Evolutionary conservation across 2,329 filamentous ascomycete genomes (phyloP).

Genomic region (Lanzia echinophila): DNA sequence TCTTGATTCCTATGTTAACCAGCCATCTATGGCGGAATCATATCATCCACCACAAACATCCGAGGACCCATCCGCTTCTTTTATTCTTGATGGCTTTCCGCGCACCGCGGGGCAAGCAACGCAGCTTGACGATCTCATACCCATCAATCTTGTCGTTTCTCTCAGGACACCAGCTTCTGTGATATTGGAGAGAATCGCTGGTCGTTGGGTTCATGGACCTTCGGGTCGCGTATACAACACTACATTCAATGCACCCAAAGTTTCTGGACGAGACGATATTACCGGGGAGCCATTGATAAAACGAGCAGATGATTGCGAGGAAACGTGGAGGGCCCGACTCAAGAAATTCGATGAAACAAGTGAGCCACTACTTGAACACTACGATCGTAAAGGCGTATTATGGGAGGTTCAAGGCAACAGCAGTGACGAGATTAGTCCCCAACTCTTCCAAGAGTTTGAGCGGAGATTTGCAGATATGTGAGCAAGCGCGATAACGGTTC

Average conservation of each 20-base stretch:
- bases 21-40: constrained; percentile 28
- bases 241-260: constrained; percentile 78
- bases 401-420: constrained; percentile 83
- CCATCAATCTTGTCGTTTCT: constrained; percentile 91
- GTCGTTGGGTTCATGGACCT: constrained; percentile 87
- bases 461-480: constrained; percentile 53
- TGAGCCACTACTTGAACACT: constrained; percentile 79
- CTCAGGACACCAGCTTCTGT: constrained; percentile 79
- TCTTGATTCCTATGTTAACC: constrained; percentile 25
- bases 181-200: constrained; percentile 82
- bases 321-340: constrained; percentile 75
- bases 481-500: too few relatives aligned
- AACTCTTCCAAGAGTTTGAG: constrained; percentile 77
- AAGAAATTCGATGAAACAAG: constrained; percentile 84
- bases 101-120: constrained; percentile 75
- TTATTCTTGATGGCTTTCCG: constrained; percentile 94
- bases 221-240: constrained; percentile 95
- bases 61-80: constrained; percentile 73
- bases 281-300: constrained; percentile 83
- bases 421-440: constrained; percentile 93
- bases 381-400: constrained; percentile 74
- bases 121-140: constrained; percentile 71
- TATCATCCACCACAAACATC: constrained; percentile 42
- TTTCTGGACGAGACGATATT: constrained; percentile 76
- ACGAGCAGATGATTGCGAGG: constrained; percentile 77